Base-by-base conservation (phyloP, 2,329 filamentous ascomycete genomes). In the Akanthomyces lecanii region DNA sequence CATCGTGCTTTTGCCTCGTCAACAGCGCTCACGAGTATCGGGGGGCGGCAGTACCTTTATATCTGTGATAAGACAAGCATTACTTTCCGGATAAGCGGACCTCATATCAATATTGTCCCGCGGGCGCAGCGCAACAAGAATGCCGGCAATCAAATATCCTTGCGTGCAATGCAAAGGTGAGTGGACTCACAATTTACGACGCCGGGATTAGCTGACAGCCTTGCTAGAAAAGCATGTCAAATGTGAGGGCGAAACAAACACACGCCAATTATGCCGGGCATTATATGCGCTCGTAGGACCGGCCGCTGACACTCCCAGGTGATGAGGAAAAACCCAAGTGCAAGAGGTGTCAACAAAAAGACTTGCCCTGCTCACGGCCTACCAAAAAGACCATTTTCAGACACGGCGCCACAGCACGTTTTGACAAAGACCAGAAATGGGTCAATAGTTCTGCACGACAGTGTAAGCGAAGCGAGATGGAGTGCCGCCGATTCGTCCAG, bases 301-400 rank as follows among this genome's bases (percentile, higher is more conserved):
- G 6, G 18, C 4, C 36, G 25, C 56, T 64, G 48, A 66, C 60
- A 2, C 30, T 21, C 6, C 0, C 51, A 78, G 75, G 76, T 48
- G 76, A 78, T 48, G 75, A 78, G 61, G 71, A 71, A n/a, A 71
- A 70, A 2, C 76, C 76, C 2, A 71, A 66, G 47, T 78, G 76
- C 58, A 69, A 72, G 16, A 68, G 74, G 3, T 78, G 76, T 50
- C 65, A 71, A 44, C 57, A 65, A 10, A 76, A 75, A 50, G 67
- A 71, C 18, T 65, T 78, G 8, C 66, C 71, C 0, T 78, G 76
- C 59, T 68, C 70, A 0, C 70, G 74, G 0, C 76, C 76, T 1
- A 67, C 67, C 0, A 74, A 71, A 48, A 71, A 69, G 65, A 75
- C 74, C 0, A 71, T 77, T 6, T 78, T 78, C 65, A 72, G 72